Evolutionary conservation across 2,329 filamentous ascomycete genomes (phyloP).

Genomic region (Colletotrichum lini): DNA sequence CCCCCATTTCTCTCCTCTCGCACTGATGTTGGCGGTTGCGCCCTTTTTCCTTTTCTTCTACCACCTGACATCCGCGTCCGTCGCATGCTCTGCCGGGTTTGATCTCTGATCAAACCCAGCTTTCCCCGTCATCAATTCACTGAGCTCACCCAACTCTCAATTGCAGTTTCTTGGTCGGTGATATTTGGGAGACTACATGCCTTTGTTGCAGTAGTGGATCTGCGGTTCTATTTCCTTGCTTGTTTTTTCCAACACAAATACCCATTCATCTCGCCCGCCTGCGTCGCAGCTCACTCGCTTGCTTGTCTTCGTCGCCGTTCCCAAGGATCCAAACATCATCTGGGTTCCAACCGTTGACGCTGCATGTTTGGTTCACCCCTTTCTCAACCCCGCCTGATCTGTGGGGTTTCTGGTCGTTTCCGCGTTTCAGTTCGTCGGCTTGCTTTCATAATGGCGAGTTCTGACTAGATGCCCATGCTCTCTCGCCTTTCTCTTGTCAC

Average conservation of each 20-base stretch:
- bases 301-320: background rate
- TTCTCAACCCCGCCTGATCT: background rate
- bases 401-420: background rate
- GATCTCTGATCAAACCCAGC: background rate
- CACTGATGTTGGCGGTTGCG: background rate
- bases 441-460: background rate
- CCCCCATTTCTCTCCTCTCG: background rate
- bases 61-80: background rate
- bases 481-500: background rate
- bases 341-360: background rate
- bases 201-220: constrained; percentile 4
- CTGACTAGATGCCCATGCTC: background rate
- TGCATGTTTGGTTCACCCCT: background rate
- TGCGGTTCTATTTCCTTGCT: constrained; percentile 5
- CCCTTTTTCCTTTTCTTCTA: background rate
- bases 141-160: background rate
- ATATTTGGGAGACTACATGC: background rate
- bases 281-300: background rate
- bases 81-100: background rate
- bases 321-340: background rate
- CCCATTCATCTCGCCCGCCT: background rate
- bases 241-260: background rate
- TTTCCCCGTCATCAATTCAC: background rate
- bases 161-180: background rate
- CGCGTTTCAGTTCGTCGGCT: background rate